Evolutionary conservation across 208 protist species (phyloP).

Genomic region (Acanthamoeba comandoni): DNA sequence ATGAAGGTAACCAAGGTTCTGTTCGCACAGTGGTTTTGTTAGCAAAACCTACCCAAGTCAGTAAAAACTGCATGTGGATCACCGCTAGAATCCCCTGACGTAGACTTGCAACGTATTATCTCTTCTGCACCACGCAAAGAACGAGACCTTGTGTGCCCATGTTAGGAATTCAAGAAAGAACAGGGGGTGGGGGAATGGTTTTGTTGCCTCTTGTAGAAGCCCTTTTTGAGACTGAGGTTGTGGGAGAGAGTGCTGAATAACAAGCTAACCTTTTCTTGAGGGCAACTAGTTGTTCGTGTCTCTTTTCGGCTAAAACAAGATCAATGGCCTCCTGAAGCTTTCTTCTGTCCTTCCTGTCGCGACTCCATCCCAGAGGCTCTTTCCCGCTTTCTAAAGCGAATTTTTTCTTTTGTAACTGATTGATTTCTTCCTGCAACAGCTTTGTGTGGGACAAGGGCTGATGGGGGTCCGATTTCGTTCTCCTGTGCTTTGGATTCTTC

Average conservation of each 20-base stretch:
- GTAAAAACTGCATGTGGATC: too few species aligned
- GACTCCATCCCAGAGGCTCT: neutral
- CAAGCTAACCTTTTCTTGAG: conserved; percentile 1
- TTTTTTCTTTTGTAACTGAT: conserved; percentile 51
- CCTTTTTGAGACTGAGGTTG: conserved; percentile 37
- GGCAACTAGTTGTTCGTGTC: conserved; percentile 26
- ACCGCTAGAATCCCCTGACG: too few species aligned
- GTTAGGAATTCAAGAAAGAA: too few species aligned
- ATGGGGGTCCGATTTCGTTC: conserved; percentile 34
- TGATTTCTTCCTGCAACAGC: conserved; percentile 37
- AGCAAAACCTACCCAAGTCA: too few species aligned
- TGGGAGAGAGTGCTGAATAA: neutral
- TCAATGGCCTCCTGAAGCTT: conserved; percentile 53
- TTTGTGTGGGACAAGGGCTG: conserved; percentile 59
- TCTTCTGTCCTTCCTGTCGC: conserved; percentile 5
- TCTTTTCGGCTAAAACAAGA: conserved; percentile 21
- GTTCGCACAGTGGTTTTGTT: too few species aligned
- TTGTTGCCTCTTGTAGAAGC: neutral
- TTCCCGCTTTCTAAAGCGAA: conserved; percentile 24
- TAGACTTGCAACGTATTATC: too few species aligned
- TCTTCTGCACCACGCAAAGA: too few species aligned
- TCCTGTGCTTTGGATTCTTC: neutral
- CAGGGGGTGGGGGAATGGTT: neutral
- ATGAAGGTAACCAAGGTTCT: too few species aligned
- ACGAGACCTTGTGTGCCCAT: too few species aligned